Base-by-base conservation (phyloP, 352 stramenopile species). In the Pythium biforme region DNA sequence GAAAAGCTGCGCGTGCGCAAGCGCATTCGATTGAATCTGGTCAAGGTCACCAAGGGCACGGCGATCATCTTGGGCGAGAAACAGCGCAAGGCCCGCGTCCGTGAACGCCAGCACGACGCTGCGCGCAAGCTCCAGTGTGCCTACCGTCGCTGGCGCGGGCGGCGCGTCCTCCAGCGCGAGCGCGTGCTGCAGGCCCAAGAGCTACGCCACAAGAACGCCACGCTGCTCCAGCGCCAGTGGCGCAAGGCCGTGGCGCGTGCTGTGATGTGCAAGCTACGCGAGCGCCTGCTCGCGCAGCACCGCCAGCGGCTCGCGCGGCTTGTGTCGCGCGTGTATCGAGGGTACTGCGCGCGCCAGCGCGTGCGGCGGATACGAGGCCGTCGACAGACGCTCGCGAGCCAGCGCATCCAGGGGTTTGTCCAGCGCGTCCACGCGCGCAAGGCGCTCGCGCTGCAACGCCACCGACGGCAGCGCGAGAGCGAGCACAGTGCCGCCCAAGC, bases 61-160 rank as follows among this genome's bases (percentile, higher is more conserved):
- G 78, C 77, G 4, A 79, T 91, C 33, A 79, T 91, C 11, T 58
- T 81, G 0, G 78, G 77, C 20, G 77, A 91, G 50, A 86, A 83
- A 41, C 79, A 89, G 15, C 69, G 79, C 11, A 68, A 69, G 0
- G 55, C 70, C 4, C 66, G 72, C 0, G 19, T 77, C 22, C 48
- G 71, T 2, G 49, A 29, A 3, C 60, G 64, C 20, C 70, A 77
- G 1, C 70, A 58, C 5, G 53, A 57, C 0, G 76, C 79, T 3
- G 77, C 75, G 0, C 17, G 17, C 0, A 51, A 41, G 3, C 73
- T 91, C 19, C 82, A 89, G 53, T 62, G 26, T 10, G 50, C 19
- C 0, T 89, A 82, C 47, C 69, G 68, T 1, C 19, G 48, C 7
- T 85, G 71, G 60, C 39, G 54, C 7, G 76, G 75, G 11, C 59